phyloP scores from a whole-genome alignment of 192 early-diverging fungal species.

The Phlyctochytrium planicorne region DNA sequence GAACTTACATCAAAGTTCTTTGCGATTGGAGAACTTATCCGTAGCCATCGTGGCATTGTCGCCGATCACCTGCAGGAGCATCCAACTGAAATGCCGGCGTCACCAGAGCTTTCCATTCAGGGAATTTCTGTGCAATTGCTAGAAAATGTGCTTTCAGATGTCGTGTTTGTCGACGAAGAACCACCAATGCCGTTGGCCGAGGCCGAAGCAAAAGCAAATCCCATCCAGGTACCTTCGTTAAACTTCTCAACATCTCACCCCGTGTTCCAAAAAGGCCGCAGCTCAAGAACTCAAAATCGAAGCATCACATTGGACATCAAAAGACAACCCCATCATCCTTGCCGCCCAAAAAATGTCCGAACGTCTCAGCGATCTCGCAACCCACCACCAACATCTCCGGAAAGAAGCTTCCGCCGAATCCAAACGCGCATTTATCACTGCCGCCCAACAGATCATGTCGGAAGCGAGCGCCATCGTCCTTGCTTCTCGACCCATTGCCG shows the following conservation, averaged over 20 bases:
- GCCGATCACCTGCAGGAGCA: background rate
- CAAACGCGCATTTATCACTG: conserved; percentile 42
- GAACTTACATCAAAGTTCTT: conserved; percentile 23
- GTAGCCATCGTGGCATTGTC: conserved; percentile 10
- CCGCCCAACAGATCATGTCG: conserved; percentile 40
- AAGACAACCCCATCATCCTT: conserved; percentile 46
- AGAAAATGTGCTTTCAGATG: conserved; percentile 18
- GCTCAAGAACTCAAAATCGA: conserved; percentile 56
- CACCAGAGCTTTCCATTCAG: conserved; percentile 12
- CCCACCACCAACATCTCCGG: conserved; percentile 28
- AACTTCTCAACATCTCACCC: background rate
- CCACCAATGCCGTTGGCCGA: conserved; percentile 40
- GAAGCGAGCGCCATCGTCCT: conserved; percentile 26
- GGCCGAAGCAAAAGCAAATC: conserved; percentile 44
- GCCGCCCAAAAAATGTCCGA: conserved; percentile 35
- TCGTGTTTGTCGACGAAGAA: conserved; percentile 44
- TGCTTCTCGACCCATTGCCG: conserved; percentile 28
- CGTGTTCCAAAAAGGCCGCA: conserved; percentile 35
- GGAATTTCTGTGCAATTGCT: conserved; percentile 29
- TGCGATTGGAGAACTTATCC: conserved; percentile 32
- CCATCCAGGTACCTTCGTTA: conserved; percentile 41
- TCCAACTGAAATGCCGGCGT: background rate
- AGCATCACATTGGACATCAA: conserved; percentile 41
- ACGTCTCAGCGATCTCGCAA: conserved; percentile 33
- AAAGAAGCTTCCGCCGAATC: conserved; percentile 2